phyloP scores from a whole-genome alignment of 2,329 filamentous ascomycete genomes.

The Penicillium verrucosum region DNA sequence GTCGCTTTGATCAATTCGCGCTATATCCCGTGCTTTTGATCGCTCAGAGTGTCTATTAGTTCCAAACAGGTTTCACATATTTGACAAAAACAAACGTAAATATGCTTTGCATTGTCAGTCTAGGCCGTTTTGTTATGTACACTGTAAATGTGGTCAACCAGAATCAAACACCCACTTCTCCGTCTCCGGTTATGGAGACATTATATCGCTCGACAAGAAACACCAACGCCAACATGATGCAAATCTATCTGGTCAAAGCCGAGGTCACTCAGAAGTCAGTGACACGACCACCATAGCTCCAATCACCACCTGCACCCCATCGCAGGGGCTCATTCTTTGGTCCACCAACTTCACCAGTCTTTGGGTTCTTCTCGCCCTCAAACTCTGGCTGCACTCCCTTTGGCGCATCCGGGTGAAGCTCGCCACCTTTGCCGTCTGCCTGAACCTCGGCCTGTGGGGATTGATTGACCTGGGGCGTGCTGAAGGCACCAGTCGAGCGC shows the following conservation, averaged over 20 bases:
- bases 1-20: not conserved
- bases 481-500: conserved; percentile 72
- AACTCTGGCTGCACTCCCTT: conserved; percentile 86
- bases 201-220: conserved; percentile 2
- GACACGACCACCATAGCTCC: conserved; percentile 92
- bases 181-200: not conserved
- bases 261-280: conserved; percentile 69
- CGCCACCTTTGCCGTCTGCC: conserved; percentile 59
- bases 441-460: conserved; percentile 49
- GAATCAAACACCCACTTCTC: not conserved
- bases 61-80: not conserved
- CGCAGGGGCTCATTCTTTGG: conserved; percentile 95
- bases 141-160: not conserved
- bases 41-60: not conserved
- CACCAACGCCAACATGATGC: conserved; percentile 25
- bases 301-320: conserved; percentile 75
- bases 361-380: conserved; percentile 84
- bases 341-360: conserved; percentile 91
- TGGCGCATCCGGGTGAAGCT: conserved; percentile 67
- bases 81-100: not conserved
- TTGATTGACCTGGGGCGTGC: conserved; percentile 59
- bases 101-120: not conserved
- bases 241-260: conserved; percentile 5
- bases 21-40: not conserved
- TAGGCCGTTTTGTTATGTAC: conserved; percentile 1